Evolutionary conservation across 139 green algal genomes (phyloP), one percentile per base, ranked within the genome.

Genomic region (Coelastrella sp.): DNA sequence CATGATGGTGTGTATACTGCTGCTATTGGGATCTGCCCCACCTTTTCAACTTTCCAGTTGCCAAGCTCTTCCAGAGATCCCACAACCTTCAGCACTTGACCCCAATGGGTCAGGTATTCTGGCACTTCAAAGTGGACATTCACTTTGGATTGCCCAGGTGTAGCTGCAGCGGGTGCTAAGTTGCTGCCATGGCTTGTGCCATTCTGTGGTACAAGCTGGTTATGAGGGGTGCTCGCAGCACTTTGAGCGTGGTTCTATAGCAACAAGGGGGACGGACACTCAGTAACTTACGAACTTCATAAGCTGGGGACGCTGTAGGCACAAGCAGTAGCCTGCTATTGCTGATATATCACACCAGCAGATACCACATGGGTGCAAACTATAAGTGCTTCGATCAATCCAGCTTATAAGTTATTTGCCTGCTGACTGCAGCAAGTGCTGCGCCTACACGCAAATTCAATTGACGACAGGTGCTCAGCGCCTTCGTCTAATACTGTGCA

Each of bases 101-200:
- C 82, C 53, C 57, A 87, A 9, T 79, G 35, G 2, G 82, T 87
- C 1, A 82, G 35, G 57, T 82, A 87, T 23, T 87, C 67, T 9
- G 82, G 82, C 25, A 87, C 82, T 11, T 76, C 69, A 67, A 87
- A 87, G n/a, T 82, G 69, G 34, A 87, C 82, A 48, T 50, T 40
- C 23, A 86, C 80, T 35, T 72, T 86, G 27, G 43, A 35, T 37
- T 64, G 66, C 13, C 48, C 62, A 50, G 11, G 19, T 15, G 23
- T 27, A 6, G 23, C 34, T 63, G 3, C 66, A 30, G 66, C 30
- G 45, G 79, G n/a, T 41, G 43, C 3, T 43, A 84, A 6, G n/a
- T 63, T 37, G 30, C 5, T 57, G 60, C 60, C 40, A 25, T 83
- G 53, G 19, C 48, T 32, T 53, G 30, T 51, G 50, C 50, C 21